Evolutionary conservation across 2,329 filamentous ascomycete genomes (phyloP).

Genomic region (Fonsecaea erecta): DNA sequence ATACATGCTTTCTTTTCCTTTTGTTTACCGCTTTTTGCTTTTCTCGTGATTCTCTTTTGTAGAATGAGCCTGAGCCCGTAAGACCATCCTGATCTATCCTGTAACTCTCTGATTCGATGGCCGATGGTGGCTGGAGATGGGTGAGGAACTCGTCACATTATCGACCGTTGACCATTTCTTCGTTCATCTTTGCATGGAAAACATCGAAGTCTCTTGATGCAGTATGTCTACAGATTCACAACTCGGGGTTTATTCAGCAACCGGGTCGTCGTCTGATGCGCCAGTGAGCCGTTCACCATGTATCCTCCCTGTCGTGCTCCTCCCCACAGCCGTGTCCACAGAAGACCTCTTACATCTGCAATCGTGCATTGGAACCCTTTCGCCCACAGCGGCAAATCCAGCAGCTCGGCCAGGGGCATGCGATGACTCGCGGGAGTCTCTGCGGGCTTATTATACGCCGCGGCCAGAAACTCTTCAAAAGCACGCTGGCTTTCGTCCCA

Average conservation of each 20-base stretch:
- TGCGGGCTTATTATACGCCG: conserved; percentile 39
- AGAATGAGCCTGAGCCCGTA: not conserved
- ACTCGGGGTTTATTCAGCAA: conserved; percentile 47
- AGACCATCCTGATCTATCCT: not conserved
- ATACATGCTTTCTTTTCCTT: no score
- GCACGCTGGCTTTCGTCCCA: conserved; percentile 75
- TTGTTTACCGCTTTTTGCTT: not conserved
- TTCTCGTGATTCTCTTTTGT: not conserved
- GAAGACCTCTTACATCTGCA: conserved; percentile 59
- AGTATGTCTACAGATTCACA: conserved; percentile 40
- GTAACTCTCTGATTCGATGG: not conserved
- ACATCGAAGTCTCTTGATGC: not conserved
- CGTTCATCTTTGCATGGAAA: not conserved
- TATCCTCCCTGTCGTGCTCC: conserved; percentile 55
- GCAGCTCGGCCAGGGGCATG: conserved; percentile 45
- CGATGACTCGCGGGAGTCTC: conserved; percentile 35
- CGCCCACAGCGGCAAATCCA: conserved; percentile 53
- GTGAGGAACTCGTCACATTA: not conserved
- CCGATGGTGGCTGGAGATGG: not conserved
- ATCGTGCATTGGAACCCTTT: conserved; percentile 57
- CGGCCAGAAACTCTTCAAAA: conserved; percentile 67
- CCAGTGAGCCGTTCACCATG: conserved; percentile 67
- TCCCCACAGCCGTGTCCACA: conserved; percentile 66
- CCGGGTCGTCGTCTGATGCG: conserved; percentile 46
- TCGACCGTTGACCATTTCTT: conserved; percentile 1